Evolutionary conservation across 2,329 filamentous ascomycete genomes (phyloP), one percentile per base, ranked within the genome.

Genomic region (Botrytis tulipae): DNA sequence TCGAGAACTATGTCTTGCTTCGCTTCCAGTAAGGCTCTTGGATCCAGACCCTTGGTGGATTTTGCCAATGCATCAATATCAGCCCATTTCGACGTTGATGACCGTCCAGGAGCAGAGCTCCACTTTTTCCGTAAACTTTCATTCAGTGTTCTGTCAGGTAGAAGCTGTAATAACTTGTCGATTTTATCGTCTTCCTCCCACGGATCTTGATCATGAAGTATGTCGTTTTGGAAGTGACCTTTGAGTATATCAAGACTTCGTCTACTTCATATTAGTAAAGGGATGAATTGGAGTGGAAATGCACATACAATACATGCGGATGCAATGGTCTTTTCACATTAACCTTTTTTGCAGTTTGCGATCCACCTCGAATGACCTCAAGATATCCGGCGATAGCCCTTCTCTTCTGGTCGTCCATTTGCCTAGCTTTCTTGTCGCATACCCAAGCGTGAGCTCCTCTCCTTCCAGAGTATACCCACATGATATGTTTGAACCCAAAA

Each of bases 401-500:
- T 72, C 96, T 89, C 83, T 93, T 94, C 78, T 92, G 89, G 79
- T 99, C 96, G 76, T 97, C 92, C 85, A 99, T 89, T 48, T 87
- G 87, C 73, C 96, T 89, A 0, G 95, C 96, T 73, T 91, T 91
- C 80, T 92, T 93, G 82, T 99, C 96, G 81, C 95, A 98, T 18
- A 99, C 93, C 96, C 96, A 99, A 9, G 96, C 96, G 90, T 99
- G 96, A 44, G 93, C 95, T 84, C 96, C 96, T 87, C 96, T 90
- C 83, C 96, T 92, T 78, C 96, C 96, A 0, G 96, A 99, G 83
- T 99, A 99, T 10, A 99, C 95, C 96, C 96, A 99, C 82, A 99
- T 87, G 80, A 99, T 95, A 83, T 99, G 95, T 81, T 93, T 91
- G 83, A 98, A 99, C 63, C 95, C 96, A 84, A 99, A 98, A 82